These are phyloP conservation scores for Sporothrix sp. DNA, from an alignment of 2,329 filamentous ascomycete species.

Conservation along the genomic window DNA sequence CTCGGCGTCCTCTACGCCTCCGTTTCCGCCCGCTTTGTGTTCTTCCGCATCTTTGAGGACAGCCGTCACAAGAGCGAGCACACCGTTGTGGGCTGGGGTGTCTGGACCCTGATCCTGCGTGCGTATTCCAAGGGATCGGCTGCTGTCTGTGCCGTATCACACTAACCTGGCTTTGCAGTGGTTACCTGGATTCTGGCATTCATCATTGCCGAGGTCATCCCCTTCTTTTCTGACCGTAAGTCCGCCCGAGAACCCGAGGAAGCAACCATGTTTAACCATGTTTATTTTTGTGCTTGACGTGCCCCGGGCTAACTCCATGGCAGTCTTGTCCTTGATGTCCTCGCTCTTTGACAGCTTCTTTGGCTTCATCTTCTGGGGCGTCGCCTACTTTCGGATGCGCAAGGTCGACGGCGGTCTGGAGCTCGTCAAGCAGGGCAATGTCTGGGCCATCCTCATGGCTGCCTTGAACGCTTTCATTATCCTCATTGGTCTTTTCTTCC, in stretches of 20 bases:
- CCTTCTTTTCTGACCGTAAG: constrained; percentile 73
- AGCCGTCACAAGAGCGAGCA: constrained; percentile 68
- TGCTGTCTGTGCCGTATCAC: background rate
- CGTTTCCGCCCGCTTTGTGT: constrained; percentile 80
- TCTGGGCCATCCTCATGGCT: constrained; percentile 44
- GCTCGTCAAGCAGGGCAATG: constrained; percentile 42
- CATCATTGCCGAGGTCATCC: constrained; percentile 85
- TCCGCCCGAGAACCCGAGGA: background rate
- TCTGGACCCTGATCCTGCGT: constrained; percentile 65
- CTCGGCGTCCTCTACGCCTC: constrained; percentile 84
- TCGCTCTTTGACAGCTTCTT: constrained; percentile 89
- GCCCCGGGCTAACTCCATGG: background rate
- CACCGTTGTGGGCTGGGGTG: constrained; percentile 69
- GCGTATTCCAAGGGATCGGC: constrained; percentile 23
- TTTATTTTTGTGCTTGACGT: constrained; percentile 22
- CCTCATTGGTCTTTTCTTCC: constrained; percentile 65
- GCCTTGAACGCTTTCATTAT: constrained; percentile 65
- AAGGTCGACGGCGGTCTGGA: constrained; percentile 48
- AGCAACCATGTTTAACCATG: constrained; percentile 17
- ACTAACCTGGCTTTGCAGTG: constrained; percentile 28
- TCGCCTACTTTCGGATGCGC: constrained; percentile 71
- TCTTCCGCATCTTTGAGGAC: constrained; percentile 77
- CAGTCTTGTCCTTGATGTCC: constrained; percentile 64
- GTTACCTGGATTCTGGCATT: constrained; percentile 79
- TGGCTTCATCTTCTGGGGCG: constrained; percentile 91